Evolutionary conservation across 192 early-diverging fungal genomes (phyloP), one percentile per base, ranked within the genome.

Genomic region (Coemansia sp.): DNA sequence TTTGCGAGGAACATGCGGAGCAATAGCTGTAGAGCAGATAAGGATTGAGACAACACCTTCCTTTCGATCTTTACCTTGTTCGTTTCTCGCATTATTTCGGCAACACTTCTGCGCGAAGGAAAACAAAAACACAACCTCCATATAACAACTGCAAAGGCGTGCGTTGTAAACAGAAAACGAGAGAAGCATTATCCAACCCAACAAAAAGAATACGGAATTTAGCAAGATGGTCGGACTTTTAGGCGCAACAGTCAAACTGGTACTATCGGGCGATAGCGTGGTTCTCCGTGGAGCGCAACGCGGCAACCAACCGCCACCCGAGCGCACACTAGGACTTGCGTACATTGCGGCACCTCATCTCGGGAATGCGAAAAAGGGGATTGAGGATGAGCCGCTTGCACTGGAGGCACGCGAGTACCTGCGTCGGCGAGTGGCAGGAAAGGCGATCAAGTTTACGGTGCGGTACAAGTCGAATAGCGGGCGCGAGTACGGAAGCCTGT

Each of bases 231-330:
- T 37, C 20, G 44, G 62, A 19, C 53, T 78, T 7, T 76, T 82
- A 37, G 85, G 81, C 71, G 95, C 91, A 57, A 73, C 87, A 6
- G 91, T 95, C 65, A 98, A 98, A 73, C 88, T 82, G 31, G 91
- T 94, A 19, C 82, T 98, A 52, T 95, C 92, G 10, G 95, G 94
- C 54, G 94, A 98, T 84, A 91, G 91, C 54, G 82, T 99, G 37
- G 84, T 96, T 52, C 84, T 99, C 23, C 87, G 91, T 40, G 93
- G 92, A 37, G 88, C 84, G 48, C 91, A 91, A 29, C 74, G 82
- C 53, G 79, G 82, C 27, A 86, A 85, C 57, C 91, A 89, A 22
- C 94, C 95, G 25, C 93, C 95, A 37, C 83, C 90, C 1, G 96
- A 96, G 69, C 85, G 87, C 44, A 82, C 89, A n/a, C 70, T 99